Base-by-base conservation (phyloP, 148 eudicot species). In the Camellia japonica region DNA sequence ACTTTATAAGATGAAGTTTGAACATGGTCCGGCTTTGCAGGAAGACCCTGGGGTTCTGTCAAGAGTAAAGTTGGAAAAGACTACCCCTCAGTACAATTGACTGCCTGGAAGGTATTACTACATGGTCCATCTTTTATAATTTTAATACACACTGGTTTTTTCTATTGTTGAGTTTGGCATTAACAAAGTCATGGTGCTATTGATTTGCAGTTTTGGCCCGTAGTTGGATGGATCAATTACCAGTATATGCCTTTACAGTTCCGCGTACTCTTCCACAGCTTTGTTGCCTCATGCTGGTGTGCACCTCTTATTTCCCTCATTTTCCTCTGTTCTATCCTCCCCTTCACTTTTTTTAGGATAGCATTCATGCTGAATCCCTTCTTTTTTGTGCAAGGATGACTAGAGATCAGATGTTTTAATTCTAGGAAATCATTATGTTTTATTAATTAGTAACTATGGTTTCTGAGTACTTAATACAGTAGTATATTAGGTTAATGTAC, bases 201-300 rank as follows among this genome's bases (percentile, higher is more conserved):
- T 30, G 19, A 1, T 71, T 79, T 81, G 78, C 88, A 89, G 94
- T 89, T 89, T 75, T 89, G 89, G 89, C 94, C 94, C 6, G 38
- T 89, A 2, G 83, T 89, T 56, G 90, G 85, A 59, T 91, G 89
- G 88, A 84, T 91, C 79, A 91, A 91, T 79, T 91, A 89, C 80
- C 94, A 91, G 71, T 91, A 89, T 79, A 83, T 91, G 89, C 94
- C 94, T 66, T 71, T 82, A 62, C 94, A 91, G 76, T 88, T 91
- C 46, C 90, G 94, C 2, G 90, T 91, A 41, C 85, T 91, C 73
- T 91, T 87, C 79, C 87, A 84, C 62, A 89, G 92, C 75, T 65
- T 85, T 23, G 75, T 88, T 51, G 89, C 87, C 55, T 87, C 88
- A 19, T 89, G 92, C 92, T 91, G 94, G 92, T 91, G 23, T 18